Percentiles rank a stretch among this genome's conserved stretches.
These are phyloP conservation scores for Cladophialophora yegresii DNA, from an alignment of 2,329 filamentous ascomycete species.

Conservation along the genomic window DNA sequence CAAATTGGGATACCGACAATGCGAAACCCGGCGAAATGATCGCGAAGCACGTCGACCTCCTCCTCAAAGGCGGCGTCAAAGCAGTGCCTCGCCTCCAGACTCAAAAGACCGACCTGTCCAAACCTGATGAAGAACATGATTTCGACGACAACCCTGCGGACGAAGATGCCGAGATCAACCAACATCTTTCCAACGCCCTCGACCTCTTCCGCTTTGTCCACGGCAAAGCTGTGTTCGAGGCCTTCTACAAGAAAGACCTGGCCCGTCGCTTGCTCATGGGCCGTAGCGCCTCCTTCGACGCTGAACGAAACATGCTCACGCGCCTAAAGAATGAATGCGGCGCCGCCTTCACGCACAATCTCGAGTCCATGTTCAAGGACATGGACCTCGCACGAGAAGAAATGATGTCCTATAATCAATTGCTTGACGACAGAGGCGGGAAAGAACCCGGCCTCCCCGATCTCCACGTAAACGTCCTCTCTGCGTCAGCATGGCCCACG, in stretches of 20 bases:
- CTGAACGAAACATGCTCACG: constrained; percentile 91
- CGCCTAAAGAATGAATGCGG: constrained; percentile 93
- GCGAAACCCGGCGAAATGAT: constrained; percentile 98
- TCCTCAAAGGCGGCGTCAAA: constrained; percentile 85
- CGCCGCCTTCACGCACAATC: constrained; percentile 89
- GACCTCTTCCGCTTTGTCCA: constrained; percentile 97
- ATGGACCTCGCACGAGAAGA: constrained; percentile 91
- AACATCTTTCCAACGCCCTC: constrained; percentile 86
- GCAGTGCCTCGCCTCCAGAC: constrained; percentile 71
- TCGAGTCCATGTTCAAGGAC: constrained; percentile 99
- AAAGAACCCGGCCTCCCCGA: constrained; percentile 60
- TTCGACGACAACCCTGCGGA: constrained; percentile 49
- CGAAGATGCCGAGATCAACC: constrained; percentile 88
- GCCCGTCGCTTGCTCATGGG: constrained; percentile 87
- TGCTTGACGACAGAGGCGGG: constrained; percentile 62
- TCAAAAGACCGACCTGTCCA: constrained; percentile 53
- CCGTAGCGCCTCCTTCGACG: constrained; percentile 88
- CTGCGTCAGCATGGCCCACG: constrained; percentile 86
- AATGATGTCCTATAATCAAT: constrained; percentile 79
- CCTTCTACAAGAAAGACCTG: constrained; percentile 98
- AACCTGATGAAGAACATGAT: constrained; percentile 63
- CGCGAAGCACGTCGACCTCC: constrained; percentile 89
- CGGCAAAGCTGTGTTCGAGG: constrained; percentile 96
- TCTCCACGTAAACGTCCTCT: constrained; percentile 86
- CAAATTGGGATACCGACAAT: constrained; percentile 76